Conservation (phyloP, 768 basidiomycete genomes). For the Psilocybe subaeruginosa region DNA sequence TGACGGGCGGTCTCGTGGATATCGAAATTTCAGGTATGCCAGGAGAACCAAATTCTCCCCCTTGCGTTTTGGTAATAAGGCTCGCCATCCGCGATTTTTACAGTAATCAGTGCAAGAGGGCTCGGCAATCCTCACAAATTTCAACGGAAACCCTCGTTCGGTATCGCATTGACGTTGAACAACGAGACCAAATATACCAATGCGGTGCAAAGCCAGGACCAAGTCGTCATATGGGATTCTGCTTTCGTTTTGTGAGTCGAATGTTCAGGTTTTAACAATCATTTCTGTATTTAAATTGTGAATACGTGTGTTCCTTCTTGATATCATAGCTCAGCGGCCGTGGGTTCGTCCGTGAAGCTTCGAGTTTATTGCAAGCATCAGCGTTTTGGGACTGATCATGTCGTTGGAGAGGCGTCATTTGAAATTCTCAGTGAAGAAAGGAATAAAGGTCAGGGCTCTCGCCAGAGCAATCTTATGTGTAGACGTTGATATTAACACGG, state of each 20-base stretch:
- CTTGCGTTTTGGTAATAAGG: too few relatives aligned
- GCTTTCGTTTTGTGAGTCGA: too few relatives aligned
- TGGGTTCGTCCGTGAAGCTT: not conserved
- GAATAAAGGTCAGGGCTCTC: not conserved
- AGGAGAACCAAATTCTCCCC: too few relatives aligned
- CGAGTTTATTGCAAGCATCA: not conserved
- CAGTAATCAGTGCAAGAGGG: not conserved
- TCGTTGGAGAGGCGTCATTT: not conserved
- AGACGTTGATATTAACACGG: not conserved
- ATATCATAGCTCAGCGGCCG: not conserved
- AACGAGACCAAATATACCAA: not conserved
- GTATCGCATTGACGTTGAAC: not conserved
- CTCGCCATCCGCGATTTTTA: not conserved
- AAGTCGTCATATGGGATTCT: too few relatives aligned
- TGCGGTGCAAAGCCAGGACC: too few relatives aligned
- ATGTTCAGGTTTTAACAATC: too few relatives aligned
- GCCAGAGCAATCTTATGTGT: too few relatives aligned
- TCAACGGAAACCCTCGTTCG: not conserved
- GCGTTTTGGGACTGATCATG: not conserved
- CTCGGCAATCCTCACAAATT: not conserved
- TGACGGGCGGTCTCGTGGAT: not conserved
- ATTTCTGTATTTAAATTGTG: too few relatives aligned
- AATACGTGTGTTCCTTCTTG: not conserved
- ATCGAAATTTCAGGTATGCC: constrained; percentile 1
- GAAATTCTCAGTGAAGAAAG: not conserved